Conservation (phyloP, 495 filamentous ascomycete species). For the Hyaloscypha variabilis region DNA sequence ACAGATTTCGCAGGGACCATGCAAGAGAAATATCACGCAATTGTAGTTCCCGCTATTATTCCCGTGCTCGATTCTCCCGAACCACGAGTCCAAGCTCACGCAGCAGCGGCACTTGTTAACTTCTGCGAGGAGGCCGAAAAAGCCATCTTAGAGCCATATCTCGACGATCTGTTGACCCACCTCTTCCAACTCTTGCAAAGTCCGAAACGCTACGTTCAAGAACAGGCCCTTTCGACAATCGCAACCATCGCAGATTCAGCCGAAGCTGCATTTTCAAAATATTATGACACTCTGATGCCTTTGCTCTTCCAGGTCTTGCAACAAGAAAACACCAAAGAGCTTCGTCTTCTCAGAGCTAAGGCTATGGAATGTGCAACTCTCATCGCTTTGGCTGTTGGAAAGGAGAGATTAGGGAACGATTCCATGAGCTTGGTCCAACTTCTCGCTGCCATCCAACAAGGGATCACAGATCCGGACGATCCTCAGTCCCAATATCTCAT, state of each 20-base stretch:
- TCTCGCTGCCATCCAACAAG: conserved; percentile 82
- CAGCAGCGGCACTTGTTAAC: conserved; percentile 95
- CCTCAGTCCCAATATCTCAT: conserved; percentile 96
- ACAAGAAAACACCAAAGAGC: conserved; percentile 89
- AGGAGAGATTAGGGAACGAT: conserved; percentile 86
- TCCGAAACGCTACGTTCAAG: conserved; percentile 93
- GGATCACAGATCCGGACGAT: conserved; percentile 89
- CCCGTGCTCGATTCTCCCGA: conserved; percentile 89
- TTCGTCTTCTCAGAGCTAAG: conserved; percentile 88
- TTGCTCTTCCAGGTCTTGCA: conserved; percentile 86
- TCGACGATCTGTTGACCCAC: conserved; percentile 81
- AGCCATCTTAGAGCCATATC: conserved; percentile 86
- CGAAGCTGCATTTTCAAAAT: conserved; percentile 92
- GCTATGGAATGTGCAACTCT: conserved; percentile 99
- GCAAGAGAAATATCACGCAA: conserved; percentile 91
- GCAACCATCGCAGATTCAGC: conserved; percentile 98
- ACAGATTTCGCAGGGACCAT: conserved; percentile 98
- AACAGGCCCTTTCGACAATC: conserved; percentile 97
- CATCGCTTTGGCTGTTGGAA: conserved; percentile 94
- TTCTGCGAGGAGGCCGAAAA: conserved; percentile 99
- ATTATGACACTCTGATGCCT: conserved; percentile 95
- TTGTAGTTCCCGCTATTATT: conserved; percentile 86
- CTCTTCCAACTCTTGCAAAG: conserved; percentile 84
- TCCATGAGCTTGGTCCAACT: conserved; percentile 84
- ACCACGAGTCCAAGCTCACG: conserved; percentile 94